Conservation (phyloP, 306 rosid species). For the Neltuma alba region DNA sequence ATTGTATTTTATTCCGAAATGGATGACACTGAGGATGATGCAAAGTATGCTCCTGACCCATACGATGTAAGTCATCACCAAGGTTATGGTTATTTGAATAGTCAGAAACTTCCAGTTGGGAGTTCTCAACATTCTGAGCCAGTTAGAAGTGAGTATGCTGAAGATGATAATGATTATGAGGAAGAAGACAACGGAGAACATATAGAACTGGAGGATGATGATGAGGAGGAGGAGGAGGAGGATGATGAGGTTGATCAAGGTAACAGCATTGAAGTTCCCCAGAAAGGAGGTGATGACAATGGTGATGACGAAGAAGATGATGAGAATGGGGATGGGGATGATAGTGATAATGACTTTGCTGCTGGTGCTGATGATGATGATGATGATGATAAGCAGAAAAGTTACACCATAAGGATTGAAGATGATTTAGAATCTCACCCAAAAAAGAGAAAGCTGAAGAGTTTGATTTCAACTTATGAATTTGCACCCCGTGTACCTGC, state of each 20-base stretch:
- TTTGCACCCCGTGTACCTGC: conserved; percentile 70
- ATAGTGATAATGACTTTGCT: conserved; percentile 31
- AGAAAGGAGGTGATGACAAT: conserved; percentile 37
- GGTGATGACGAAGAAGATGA: conserved; percentile 34
- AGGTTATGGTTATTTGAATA: conserved; percentile 52
- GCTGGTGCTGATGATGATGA: conserved; percentile 35
- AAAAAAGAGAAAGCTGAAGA: conserved; percentile 74
- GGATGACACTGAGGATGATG: conserved; percentile 80
- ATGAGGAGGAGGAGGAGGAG: conserved; percentile 42
- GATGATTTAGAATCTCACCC: conserved; percentile 67
- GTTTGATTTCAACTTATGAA: conserved; percentile 74
- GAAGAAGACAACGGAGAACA: conserved; percentile 54
- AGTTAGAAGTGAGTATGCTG: conserved; percentile 42
- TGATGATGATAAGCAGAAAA: conserved; percentile 43
- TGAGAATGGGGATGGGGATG: conserved; percentile 49
- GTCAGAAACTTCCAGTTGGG: conserved; percentile 42
- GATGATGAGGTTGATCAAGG: conserved; percentile 17
- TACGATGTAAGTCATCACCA: conserved; percentile 53
- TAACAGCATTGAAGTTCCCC: no score
- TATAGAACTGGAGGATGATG: conserved; percentile 47
- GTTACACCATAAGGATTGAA: conserved; percentile 40
- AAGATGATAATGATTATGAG: conserved; percentile 52
- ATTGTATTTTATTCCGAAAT: conserved; percentile 43
- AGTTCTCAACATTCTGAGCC: conserved; percentile 52
- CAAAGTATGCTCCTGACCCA: conserved; percentile 51